Conservation (phyloP, 2,329 filamentous ascomycete genomes). For the Calonectria hongkongensis region DNA sequence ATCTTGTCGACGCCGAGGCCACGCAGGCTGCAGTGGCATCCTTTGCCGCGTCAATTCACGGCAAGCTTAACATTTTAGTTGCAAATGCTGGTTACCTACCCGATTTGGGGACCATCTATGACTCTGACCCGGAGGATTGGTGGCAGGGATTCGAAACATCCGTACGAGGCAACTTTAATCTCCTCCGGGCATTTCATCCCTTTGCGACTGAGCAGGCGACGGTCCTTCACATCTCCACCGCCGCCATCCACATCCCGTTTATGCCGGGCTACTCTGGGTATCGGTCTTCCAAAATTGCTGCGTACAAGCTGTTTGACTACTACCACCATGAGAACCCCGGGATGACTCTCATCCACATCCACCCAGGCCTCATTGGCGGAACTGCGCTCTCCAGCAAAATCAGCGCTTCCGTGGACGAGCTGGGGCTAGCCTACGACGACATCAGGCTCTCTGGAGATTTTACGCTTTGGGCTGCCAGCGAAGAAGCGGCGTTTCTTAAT, state of each 20-base stretch:
- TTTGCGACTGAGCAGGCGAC: slow-evolving; percentile 53
- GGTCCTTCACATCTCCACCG: slow-evolving; percentile 51
- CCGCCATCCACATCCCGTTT: slow-evolving; percentile 50
- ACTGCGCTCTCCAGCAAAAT: slow-evolving; percentile 54
- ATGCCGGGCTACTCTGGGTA: slow-evolving; percentile 60
- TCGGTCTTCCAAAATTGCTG: slow-evolving; percentile 64
- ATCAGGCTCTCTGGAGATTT: slow-evolving; percentile 63
- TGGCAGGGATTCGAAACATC: slow-evolving; percentile 56
- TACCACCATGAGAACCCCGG: slow-evolving; percentile 63
- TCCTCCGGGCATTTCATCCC: slow-evolving; percentile 54
- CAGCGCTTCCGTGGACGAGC: slow-evolving; percentile 30
- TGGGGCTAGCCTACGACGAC: slow-evolving; percentile 45
- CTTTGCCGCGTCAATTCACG: slow-evolving; percentile 49
- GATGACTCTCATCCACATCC: slow-evolving; percentile 63
- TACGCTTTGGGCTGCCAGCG: slow-evolving; percentile 64
- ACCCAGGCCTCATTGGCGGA: slow-evolving; percentile 63
- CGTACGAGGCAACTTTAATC: slow-evolving; percentile 56
- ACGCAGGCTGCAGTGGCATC: slow-evolving; percentile 40
- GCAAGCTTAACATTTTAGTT: slow-evolving; percentile 61
- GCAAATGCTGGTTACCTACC: slow-evolving; percentile 57
- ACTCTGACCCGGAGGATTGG: slow-evolving; percentile 49
- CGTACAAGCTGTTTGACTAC: slow-evolving; percentile 64
- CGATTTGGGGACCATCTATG: slow-evolving; percentile 37
- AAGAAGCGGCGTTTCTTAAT: slow-evolving; percentile 68
- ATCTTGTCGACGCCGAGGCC: slow-evolving; percentile 56